Evolutionary conservation across 1,139 yeast species (phyloP).

Genomic region (Waltiozyma solani): DNA sequence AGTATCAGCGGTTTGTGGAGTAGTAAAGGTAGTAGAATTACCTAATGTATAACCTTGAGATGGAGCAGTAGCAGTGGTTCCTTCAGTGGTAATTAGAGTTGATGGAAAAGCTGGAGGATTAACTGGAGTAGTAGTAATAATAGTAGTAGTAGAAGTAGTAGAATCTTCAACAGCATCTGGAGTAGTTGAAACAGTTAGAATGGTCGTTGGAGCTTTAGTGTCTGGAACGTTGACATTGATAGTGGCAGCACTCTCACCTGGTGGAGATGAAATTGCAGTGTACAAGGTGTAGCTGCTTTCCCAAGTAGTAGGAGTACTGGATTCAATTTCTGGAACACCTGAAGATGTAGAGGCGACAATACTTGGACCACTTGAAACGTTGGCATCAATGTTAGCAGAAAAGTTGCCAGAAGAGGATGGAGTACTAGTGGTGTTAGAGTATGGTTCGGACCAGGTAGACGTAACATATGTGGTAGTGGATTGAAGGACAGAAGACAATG

Average conservation of each 20-base stretch:
- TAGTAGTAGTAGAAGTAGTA: not conserved
- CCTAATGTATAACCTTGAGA: too few relatives aligned
- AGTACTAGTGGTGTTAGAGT: too few relatives aligned
- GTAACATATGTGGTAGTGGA: not conserved
- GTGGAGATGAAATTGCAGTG: not conserved
- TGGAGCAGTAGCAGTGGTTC: not conserved
- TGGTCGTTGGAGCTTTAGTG: not conserved
- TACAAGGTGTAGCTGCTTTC: not conserved
- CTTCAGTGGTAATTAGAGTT: too few relatives aligned
- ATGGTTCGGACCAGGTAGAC: not conserved
- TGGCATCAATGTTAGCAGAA: not conserved
- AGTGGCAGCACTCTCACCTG: not conserved
- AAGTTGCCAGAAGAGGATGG: too few relatives aligned
- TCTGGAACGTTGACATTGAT: not conserved
- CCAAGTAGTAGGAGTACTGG: not conserved
- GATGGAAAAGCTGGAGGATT: too few relatives aligned
- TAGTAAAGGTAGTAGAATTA: too few relatives aligned
- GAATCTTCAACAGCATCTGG: not conserved
- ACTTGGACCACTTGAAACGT: not conserved
- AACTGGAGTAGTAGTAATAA: not conserved
- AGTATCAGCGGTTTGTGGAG: not conserved
- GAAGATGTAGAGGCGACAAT: not conserved
- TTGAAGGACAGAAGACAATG: too few relatives aligned
- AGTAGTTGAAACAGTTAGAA: not conserved
- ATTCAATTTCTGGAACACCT: not conserved